Evolutionary conservation across 1,284 basidiomycete genomes (phyloP), one percentile per base, ranked within the genome.

Genomic region (Apiotrichum gracile): DNA sequence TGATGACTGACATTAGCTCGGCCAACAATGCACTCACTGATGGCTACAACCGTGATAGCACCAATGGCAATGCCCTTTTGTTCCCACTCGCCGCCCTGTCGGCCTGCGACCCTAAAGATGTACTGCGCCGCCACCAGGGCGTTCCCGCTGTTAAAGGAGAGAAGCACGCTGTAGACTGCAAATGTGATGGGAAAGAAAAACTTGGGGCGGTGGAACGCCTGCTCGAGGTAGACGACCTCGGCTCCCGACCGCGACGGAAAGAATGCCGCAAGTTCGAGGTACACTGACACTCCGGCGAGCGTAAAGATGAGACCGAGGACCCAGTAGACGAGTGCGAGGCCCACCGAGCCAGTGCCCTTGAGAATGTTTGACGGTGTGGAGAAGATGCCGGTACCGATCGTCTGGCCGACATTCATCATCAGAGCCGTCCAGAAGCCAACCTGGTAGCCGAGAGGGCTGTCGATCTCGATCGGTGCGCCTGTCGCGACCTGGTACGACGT

Each of bases 221-320:
- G 63, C 44, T 69, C 67, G n/a, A 69, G 62, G 49, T 64, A 67
- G 25, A 66, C 64, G 3, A 61, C 64, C 39, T 63, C 60, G 17
- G 54, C 58, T 13, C 66, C 67, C 5, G 54, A 59, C 22, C 66
- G 49, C 3, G 61, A 58, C 12, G 67, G 65, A 50, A 65, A 65
- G 48, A 62, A 62, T 5, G 61, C 43, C n/a, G 54, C 46, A 29
- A 65, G 54, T 42, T 67, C 67, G 27, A 66, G 50, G 34, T 63
- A 67, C 17, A 67, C 64, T 7, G 57, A 51, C 13, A 64, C 49
- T 24, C 63, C 64, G 5, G 60, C 53, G 19, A 55, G 40, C 1
- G 59, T 47, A 41, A 68, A 60, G 40, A 66, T 9, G 8, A 54
- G 33, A 21, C 64, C 63, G 31, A 68, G 47, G 3, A 57, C 53